phyloP scores from a whole-genome alignment of 352 stramenopile species.

The Pythium coloratum region DNA sequence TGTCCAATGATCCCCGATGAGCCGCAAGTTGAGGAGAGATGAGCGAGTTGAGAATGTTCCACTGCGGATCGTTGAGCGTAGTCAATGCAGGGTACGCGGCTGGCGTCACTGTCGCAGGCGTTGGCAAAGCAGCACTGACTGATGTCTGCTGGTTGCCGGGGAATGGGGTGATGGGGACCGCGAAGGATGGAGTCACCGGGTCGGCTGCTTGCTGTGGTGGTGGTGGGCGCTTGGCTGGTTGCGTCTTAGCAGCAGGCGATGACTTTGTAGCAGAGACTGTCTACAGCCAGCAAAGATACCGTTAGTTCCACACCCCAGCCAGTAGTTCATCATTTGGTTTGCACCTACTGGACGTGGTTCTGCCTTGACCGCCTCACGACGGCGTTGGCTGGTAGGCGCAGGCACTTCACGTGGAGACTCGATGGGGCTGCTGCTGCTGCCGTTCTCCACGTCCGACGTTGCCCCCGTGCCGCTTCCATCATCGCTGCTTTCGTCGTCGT shows the following conservation, averaged over 20 bases:
- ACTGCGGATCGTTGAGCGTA: slow-evolving; percentile 69
- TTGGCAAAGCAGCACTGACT: neutral
- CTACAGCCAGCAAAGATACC: neutral
- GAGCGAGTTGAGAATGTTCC: slow-evolving; percentile 76
- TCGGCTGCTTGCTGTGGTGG: neutral
- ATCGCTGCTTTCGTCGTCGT: slow-evolving; percentile 2
- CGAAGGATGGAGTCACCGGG: neutral
- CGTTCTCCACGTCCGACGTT: slow-evolving; percentile 1
- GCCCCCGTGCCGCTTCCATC: neutral
- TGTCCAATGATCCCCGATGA: neutral
- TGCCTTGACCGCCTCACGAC: neutral
- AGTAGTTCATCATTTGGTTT: neutral
- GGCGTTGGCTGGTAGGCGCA: neutral
- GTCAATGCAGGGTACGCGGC: slow-evolving; percentile 22
- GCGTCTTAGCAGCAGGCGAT: neutral
- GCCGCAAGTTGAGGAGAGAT: slow-evolving; percentile 62
- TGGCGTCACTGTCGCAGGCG: neutral
- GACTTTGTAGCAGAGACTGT: neutral
- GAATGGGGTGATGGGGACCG: neutral
- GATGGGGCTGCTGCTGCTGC: neutral
- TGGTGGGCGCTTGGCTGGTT: neutral
- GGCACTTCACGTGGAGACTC: slow-evolving; percentile 1
- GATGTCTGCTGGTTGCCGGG: neutral
- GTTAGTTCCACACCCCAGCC: neutral
- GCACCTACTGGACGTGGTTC: neutral